Evolutionary conservation across 2,329 filamentous ascomycete species (phyloP).

Genomic region (Mycogone perniciosa): DNA sequence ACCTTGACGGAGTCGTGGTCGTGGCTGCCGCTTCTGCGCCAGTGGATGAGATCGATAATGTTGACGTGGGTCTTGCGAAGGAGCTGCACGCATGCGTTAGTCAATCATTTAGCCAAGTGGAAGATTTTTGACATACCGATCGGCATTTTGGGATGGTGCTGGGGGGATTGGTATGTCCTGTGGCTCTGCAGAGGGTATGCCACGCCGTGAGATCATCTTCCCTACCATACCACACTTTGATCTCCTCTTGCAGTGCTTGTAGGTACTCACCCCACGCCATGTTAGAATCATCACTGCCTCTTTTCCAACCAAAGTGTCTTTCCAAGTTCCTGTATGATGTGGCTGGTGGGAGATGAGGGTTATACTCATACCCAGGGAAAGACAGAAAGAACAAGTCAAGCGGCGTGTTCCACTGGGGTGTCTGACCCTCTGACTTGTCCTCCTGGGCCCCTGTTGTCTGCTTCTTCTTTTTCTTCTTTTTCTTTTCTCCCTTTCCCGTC

Average conservation of each 20-base stretch:
- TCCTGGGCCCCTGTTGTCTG: too few species aligned
- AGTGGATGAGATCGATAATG: background rate
- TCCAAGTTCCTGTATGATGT: background rate
- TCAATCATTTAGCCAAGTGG: background rate
- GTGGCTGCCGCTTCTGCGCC: background rate
- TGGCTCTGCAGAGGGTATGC: background rate
- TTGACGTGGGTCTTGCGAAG: conserved; percentile 5
- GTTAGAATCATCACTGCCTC: background rate
- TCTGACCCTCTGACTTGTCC: background rate
- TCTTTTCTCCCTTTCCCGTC: background rate
- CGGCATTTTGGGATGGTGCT: background rate
- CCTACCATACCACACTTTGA: background rate
- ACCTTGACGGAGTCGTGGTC: background rate
- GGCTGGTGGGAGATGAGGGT: background rate
- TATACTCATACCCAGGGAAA: background rate
- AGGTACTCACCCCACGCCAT: background rate
- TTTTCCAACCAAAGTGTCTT: background rate
- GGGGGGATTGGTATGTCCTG: background rate
- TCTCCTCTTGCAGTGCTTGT: background rate
- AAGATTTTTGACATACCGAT: background rate
- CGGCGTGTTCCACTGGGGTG: background rate
- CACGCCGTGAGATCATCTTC: background rate
- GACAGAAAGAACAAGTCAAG: conserved; percentile 3
- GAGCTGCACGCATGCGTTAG: background rate
- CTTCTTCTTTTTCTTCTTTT: background rate